Percentiles rank a stretch among this genome's conserved stretches.
Conservation (phyloP, 2,329 filamentous ascomycete species). For the Cladophialophora bantiana region DNA sequence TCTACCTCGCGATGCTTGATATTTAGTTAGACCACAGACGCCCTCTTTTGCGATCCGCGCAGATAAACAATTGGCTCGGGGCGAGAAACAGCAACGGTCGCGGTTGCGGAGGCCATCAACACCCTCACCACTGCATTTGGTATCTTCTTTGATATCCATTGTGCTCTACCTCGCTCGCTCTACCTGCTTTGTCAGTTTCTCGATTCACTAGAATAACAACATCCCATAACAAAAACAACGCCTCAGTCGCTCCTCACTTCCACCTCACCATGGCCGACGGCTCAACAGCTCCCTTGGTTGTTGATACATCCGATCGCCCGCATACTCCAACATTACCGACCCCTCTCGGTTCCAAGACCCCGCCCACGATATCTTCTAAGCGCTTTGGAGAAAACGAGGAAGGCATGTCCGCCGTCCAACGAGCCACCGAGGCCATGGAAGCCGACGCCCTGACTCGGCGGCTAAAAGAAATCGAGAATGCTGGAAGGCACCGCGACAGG, state of each 20-base stretch:
- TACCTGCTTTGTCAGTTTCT: constrained; percentile 15
- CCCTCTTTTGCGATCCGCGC: constrained; percentile 7
- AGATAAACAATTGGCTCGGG: constrained; percentile 11
- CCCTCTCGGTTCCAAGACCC: constrained; percentile 66
- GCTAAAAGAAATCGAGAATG: constrained; percentile 67
- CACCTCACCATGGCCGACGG: constrained; percentile 35
- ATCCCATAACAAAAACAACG: not conserved
- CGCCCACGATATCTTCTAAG: constrained; percentile 62
- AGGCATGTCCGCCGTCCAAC: constrained; percentile 40
- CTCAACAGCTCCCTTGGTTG: constrained; percentile 12
- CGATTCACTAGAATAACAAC: too few species aligned
- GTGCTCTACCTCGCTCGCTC: constrained; percentile 16
- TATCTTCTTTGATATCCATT: constrained; percentile 1
- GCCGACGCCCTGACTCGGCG: constrained; percentile 65
- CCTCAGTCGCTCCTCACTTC: constrained; percentile 5
- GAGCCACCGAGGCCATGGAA: constrained; percentile 63
- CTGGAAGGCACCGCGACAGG: constrained; percentile 64
- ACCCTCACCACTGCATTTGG: constrained; percentile 8
- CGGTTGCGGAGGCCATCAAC: constrained; percentile 32
- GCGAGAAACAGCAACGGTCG: constrained; percentile 27
- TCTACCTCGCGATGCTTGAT: constrained; percentile 11
- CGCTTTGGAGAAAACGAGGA: constrained; percentile 42
- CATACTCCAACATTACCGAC: constrained; percentile 59
- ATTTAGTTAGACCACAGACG: constrained; percentile 5
- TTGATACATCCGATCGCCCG: constrained; percentile 36